Evolutionary conservation across 495 filamentous ascomycete species (phyloP).

Genomic region (Glarea lozoyensis): DNA sequence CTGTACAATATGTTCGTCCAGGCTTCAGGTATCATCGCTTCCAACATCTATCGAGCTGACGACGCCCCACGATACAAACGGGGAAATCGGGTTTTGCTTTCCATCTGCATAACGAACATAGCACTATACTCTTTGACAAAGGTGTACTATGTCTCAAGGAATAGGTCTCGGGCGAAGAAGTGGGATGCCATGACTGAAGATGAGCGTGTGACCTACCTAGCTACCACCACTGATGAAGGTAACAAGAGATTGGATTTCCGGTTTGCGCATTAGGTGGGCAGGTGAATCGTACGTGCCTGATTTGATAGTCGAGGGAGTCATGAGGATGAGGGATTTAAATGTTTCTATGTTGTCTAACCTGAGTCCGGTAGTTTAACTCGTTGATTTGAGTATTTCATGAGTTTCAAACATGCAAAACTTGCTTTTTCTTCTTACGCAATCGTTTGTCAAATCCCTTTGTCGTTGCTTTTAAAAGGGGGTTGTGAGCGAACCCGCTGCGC

Average conservation of each 20-base stretch:
- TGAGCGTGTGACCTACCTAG: slow-evolving; percentile 54
- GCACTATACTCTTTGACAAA: slow-evolving; percentile 47
- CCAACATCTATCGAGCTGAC: slow-evolving; percentile 51
- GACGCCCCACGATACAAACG: slow-evolving; percentile 59
- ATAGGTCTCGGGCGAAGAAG: slow-evolving; percentile 33
- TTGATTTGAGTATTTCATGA: no score
- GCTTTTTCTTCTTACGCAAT: no score
- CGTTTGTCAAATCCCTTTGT: no score
- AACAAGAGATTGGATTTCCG: slow-evolving; percentile 61
- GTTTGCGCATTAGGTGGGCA: slow-evolving; percentile 24
- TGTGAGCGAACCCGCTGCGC: no score
- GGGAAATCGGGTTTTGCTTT: slow-evolving; percentile 58
- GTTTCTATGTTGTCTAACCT: no score
- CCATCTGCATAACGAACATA: slow-evolving; percentile 42
- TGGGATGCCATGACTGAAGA: slow-evolving; percentile 52
- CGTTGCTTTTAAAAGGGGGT: no score
- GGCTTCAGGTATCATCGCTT: slow-evolving; percentile 51
- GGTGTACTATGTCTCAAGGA: slow-evolving; percentile 54
- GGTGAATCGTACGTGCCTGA: no score
- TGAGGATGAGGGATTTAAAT: no score
- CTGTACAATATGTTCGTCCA: slow-evolving; percentile 76
- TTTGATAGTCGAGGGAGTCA: no score
- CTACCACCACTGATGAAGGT: slow-evolving; percentile 54
- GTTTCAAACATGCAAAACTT: no score
- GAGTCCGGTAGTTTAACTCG: no score